Conservation (phyloP, 2,329 filamentous ascomycete genomes). For the Chaetomium olivaceum region DNA sequence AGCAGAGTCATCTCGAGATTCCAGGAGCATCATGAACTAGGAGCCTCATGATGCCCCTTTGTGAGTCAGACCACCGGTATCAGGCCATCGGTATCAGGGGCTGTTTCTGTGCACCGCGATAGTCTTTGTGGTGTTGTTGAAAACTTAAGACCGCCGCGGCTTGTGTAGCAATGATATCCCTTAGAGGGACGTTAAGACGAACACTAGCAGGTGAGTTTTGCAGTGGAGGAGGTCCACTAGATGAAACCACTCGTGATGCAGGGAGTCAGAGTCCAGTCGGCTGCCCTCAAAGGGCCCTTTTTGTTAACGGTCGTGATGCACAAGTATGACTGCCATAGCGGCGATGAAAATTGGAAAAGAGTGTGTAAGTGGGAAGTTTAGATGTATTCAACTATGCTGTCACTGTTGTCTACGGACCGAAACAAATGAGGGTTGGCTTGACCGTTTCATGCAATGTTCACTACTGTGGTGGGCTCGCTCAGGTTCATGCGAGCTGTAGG, state of each 20-base stretch:
- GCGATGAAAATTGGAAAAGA: neutral
- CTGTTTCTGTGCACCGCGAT: neutral
- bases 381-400: neutral
- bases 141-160: neutral
- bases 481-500: neutral
- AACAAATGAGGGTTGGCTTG: neutral
- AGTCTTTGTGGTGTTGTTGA: conserved; percentile 11
- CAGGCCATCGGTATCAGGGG: neutral
- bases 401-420: neutral
- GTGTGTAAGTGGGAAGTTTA: neutral
- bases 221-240: neutral
- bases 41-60: neutral
- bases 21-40: neutral
- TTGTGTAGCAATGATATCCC: neutral
- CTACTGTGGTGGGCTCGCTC: neutral
- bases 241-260: neutral
- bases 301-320: neutral
- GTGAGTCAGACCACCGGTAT: conserved; percentile 10
- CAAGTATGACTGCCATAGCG: neutral
- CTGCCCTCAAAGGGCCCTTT: neutral
- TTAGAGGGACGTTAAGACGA: neutral
- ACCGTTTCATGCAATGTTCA: neutral
- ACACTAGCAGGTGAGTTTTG: neutral
- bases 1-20: neutral
- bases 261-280: neutral